Evolutionary conservation across 306 rosid species (phyloP).

Genomic region (cucumber (Cucumis sativus)): DNA sequence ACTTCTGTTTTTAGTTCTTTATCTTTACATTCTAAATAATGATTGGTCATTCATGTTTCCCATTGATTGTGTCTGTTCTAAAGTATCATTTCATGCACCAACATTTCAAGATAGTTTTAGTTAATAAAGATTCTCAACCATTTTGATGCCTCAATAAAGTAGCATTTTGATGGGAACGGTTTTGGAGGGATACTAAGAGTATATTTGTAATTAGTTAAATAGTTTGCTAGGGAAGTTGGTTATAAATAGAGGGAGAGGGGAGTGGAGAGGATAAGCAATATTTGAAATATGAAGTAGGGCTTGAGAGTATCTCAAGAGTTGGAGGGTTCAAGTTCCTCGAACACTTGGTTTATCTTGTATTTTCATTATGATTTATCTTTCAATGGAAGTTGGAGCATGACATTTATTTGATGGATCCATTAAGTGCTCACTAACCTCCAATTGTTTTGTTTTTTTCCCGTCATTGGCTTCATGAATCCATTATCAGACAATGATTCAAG

Average conservation of each 20-base stretch:
- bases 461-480: not conserved
- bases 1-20: not conserved
- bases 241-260: too few species aligned
- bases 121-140: not conserved
- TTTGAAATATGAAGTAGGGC: too few species aligned
- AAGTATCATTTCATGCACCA: not conserved
- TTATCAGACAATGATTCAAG: not conserved
- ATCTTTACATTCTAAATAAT: not conserved
- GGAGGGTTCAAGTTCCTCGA: too few species aligned
- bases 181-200: not conserved
- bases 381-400: not conserved
- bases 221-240: too few species aligned
- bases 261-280: too few species aligned
- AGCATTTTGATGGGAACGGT: not conserved
- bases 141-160: not conserved
- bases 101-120: not conserved
- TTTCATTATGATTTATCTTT: too few species aligned
- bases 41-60: not conserved
- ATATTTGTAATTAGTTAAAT: too few species aligned
- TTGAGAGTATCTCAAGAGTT: too few species aligned
- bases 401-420: not conserved
- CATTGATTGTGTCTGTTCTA: not conserved
- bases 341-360: too few species aligned
- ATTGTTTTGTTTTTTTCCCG: not conserved
- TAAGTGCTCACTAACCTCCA: not conserved